Evolutionary conservation across 805 yeast genomes (phyloP), one percentile per base, ranked within the genome.

Genomic region (Ogataea polymorpha): DNA sequence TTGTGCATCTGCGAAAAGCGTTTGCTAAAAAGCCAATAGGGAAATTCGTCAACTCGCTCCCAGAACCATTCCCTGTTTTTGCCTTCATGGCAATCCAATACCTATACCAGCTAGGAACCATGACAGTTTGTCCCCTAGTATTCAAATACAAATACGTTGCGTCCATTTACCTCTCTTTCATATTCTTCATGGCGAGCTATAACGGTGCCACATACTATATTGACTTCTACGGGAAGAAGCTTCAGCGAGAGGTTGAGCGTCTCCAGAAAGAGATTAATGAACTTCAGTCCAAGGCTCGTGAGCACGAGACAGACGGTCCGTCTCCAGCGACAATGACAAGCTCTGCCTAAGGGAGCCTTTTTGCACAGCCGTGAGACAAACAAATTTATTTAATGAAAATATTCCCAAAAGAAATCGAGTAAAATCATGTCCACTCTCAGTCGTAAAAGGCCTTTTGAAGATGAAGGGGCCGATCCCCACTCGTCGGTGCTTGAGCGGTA

Each of bases 201-300:
- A 90, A 93, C 51, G 99, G 99, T 21, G 99, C 98, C 2, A 87
- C 96, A 0, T 91, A 87, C 59, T 91, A 91, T 61, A 74, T 93
- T 42, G 98, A 91, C 55, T 82, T 83, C 37, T 93, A 89, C 64
- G 98, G 98, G 15, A 84, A 81, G 59, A 76, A 90, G 49, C 81
- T 89, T 56, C 95, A 89, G 56, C 86, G 83, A 54, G 96, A 93
- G 60, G 89, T 91, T 17, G 64, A 69, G 18, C 77, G 77, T 53
- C 68, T 91, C 55, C 84, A 80, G 61, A 60, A 62, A 12, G 96
- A 90, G 56, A 75, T 91, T n/a, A 72, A 74, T 15, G 77, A 74
- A 23, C 66, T 86, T 53, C 87, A 83, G 53, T 58, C 61, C 28
- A 46, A 42, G 21, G 29, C 44, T 25, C 44, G 39, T 9, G 46